A percentile compares a stretch with the other conserved stretches of the same genome.
Evolutionary conservation across 2,329 filamentous ascomycete genomes (phyloP).

Genomic region (Aspergillus neotritici): DNA sequence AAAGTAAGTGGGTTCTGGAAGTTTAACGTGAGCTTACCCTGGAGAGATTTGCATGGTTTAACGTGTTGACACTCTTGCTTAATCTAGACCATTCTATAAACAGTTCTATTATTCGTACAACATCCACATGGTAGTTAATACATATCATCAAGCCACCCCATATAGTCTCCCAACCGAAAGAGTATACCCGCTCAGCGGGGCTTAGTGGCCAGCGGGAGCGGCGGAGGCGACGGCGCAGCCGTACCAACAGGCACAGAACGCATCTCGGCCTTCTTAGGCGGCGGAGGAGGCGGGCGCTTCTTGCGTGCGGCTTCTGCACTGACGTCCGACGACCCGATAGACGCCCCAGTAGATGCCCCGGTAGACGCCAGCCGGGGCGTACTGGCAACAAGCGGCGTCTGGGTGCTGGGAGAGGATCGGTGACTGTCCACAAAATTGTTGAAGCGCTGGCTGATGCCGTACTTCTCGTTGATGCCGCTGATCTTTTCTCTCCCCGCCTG

Average conservation of each 20-base stretch:
- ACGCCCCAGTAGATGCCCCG: no score
- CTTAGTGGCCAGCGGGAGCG: slow-evolving; percentile 54
- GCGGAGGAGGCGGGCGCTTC: slow-evolving; percentile 56
- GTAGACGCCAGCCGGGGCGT: no score
- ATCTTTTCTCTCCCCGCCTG: slow-evolving; percentile 55
- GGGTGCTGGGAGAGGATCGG: slow-evolving; percentile 24
- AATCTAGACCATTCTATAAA: no score
- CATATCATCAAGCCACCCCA: no score
- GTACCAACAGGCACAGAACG: slow-evolving; percentile 32
- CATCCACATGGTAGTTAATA: no score
- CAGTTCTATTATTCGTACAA: no score
- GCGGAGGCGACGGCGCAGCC: slow-evolving; percentile 43
- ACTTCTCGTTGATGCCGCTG: slow-evolving; percentile 35
- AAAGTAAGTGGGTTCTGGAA: no score
- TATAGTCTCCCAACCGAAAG: no score
- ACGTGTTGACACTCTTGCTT: no score
- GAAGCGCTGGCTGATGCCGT: slow-evolving; percentile 44
- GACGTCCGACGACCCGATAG: no score
- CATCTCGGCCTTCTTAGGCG: slow-evolving; percentile 50
- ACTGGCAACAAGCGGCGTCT: slow-evolving; percentile 14
- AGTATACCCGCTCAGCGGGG: slow-evolving; percentile 41
- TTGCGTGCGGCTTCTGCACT: slow-evolving; percentile 15
- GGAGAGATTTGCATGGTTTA: no score
- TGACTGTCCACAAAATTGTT: slow-evolving; percentile 44
- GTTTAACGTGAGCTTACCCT: no score